Evolutionary conservation across 495 filamentous ascomycete species (phyloP).

Genomic region (Aspergillus incahuasiensis): DNA sequence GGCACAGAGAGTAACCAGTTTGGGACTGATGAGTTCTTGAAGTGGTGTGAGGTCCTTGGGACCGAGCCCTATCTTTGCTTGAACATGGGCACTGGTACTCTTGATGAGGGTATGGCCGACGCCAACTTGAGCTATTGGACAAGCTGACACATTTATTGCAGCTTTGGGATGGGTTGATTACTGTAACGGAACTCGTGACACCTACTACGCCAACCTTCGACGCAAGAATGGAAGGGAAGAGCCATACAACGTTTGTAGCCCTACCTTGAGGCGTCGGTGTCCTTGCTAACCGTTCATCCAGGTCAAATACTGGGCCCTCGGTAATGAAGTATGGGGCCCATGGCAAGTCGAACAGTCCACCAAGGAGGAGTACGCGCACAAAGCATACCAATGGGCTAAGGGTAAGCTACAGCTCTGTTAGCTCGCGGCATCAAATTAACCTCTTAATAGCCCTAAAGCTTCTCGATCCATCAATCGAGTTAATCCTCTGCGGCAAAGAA

Average conservation of each 20-base stretch:
- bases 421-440: too few species aligned
- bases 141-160: conserved; percentile 10
- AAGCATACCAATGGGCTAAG: conserved; percentile 76
- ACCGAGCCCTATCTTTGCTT: conserved; percentile 71
- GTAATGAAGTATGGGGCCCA: conserved; percentile 74
- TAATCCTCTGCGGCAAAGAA: conserved; percentile 69
- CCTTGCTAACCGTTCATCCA: conserved; percentile 11
- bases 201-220: conserved; percentile 73
- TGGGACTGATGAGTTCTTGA: conserved; percentile 79
- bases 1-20: conserved; percentile 72
- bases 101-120: conserved; percentile 56
- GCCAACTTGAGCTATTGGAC: not conserved
- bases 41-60: conserved; percentile 65
- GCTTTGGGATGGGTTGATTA: conserved; percentile 77
- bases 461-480: conserved; percentile 58
- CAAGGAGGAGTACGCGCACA: conserved; percentile 69
- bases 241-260: conserved; percentile 59
- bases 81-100: conserved; percentile 69
- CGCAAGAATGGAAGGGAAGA: conserved; percentile 65
- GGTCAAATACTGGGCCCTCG: conserved; percentile 63
- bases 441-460: conserved; percentile 56
- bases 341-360: conserved; percentile 77
- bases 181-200: conserved; percentile 68
- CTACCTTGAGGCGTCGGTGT: not conserved
- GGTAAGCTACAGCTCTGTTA: too few species aligned